Evolutionary conservation across 2,329 filamentous ascomycete genomes (phyloP).

Genomic region (Cercospora sesami): DNA sequence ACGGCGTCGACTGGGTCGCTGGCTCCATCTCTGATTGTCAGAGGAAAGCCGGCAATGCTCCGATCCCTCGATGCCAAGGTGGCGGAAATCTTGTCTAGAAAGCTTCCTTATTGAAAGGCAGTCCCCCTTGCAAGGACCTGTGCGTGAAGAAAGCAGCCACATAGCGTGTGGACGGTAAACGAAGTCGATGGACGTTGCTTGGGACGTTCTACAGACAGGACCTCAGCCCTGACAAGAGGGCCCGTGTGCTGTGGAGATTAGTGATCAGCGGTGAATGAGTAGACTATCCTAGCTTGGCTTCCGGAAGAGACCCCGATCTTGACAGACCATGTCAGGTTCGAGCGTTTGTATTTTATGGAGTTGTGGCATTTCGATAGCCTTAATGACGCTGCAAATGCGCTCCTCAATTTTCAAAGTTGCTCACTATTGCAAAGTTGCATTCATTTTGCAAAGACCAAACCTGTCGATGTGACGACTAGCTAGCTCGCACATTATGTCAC

Average conservation of each 20-base stretch:
- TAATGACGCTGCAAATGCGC: neutral
- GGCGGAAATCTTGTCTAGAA: slow-evolving; percentile 14
- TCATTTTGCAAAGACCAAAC: neutral
- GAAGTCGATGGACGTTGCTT: neutral
- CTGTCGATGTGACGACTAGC: neutral
- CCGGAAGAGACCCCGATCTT: neutral
- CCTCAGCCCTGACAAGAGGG: neutral
- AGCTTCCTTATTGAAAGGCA: neutral
- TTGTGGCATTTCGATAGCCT: neutral
- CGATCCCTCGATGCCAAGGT: slow-evolving; percentile 27
- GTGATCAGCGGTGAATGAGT: neutral
- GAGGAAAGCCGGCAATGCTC: slow-evolving; percentile 17
- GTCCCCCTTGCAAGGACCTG: neutral
- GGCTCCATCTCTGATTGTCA: slow-evolving; percentile 26
- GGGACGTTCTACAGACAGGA: neutral
- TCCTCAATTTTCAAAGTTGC: no score
- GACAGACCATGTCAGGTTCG: neutral
- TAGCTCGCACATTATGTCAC: neutral
- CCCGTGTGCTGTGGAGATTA: neutral
- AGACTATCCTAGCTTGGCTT: neutral
- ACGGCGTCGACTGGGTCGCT: slow-evolving; percentile 23
- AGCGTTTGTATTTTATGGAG: neutral
- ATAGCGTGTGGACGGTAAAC: neutral
- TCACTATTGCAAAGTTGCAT: no score
- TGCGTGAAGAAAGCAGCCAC: neutral